These are phyloP conservation scores for Coemansia sp. DNA, from an alignment of 192 early-diverging fungal species.

Conservation along the genomic window DNA sequence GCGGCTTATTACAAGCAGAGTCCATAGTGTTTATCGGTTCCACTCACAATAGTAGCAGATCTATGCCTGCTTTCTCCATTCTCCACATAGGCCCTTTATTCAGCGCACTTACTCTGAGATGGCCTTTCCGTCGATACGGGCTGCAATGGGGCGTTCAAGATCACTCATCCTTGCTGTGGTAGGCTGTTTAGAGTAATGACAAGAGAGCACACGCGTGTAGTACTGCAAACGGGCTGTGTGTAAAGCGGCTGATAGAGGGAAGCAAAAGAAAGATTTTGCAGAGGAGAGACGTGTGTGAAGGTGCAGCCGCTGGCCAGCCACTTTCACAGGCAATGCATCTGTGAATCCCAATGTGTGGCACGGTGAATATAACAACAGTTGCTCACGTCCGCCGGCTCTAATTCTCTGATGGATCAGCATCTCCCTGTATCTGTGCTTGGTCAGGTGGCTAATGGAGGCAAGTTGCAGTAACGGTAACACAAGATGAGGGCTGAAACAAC, in stretches of 20 bases:
- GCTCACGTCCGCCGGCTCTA: slow-evolving; percentile 5
- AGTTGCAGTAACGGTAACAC: too few relatives aligned
- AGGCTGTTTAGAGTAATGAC: not conserved
- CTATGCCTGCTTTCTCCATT: too few relatives aligned
- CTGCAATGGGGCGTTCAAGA: slow-evolving; percentile 8
- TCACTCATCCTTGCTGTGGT: slow-evolving; percentile 15
- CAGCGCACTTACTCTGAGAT: slow-evolving; percentile 30
- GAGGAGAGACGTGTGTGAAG: slow-evolving; percentile 1
- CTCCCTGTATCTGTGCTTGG: not conserved
- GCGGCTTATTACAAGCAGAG: too few relatives aligned
- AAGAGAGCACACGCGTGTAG: not conserved
- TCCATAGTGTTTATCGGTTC: too few relatives aligned
- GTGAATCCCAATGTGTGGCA: slow-evolving; percentile 7
- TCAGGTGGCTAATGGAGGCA: too few relatives aligned
- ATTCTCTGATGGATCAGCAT: slow-evolving; percentile 13
- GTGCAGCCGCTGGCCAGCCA: not conserved
- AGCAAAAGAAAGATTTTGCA: slow-evolving; percentile 7
- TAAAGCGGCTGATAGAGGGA: not conserved
- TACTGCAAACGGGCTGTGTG: too few relatives aligned
- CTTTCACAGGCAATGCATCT: not conserved
- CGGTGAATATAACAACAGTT: slow-evolving; percentile 5
- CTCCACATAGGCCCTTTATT: not conserved
- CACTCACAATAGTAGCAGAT: too few relatives aligned
- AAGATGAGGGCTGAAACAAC: too few relatives aligned
- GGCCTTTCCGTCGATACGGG: slow-evolving; percentile 32